Conservation (phyloP, 225 moss, liverwort and hornwort species). For the Sphagnum contortum region DNA sequence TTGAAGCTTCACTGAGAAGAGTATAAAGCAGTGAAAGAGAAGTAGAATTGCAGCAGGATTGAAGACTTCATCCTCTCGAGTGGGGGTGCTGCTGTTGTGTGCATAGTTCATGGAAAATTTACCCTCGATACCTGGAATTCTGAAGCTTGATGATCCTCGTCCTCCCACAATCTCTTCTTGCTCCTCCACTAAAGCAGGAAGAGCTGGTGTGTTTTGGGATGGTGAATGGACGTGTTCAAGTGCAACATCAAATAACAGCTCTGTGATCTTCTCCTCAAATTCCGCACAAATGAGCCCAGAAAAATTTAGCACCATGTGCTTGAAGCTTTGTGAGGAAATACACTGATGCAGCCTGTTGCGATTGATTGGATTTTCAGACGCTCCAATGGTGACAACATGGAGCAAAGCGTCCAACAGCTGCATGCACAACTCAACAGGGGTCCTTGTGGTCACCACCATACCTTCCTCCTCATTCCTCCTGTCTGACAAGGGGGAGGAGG, state of each 20-base stretch:
- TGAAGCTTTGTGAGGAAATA: constrained; percentile 62
- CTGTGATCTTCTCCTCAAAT: constrained; percentile 59
- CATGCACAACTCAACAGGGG: constrained; percentile 12
- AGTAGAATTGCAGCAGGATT: constrained; percentile 75
- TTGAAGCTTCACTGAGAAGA: constrained; percentile 53
- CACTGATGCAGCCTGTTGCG: constrained; percentile 68
- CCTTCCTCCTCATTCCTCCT: no score
- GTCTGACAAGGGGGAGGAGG: no score
- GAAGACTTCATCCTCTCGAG: constrained; percentile 34
- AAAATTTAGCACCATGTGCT: constrained; percentile 33
- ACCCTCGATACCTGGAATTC: constrained; percentile 22
- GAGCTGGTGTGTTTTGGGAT: constrained; percentile 26
- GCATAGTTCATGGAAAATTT: constrained; percentile 9
- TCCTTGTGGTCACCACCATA: neutral
- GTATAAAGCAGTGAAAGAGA: constrained; percentile 50
- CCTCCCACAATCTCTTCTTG: neutral
- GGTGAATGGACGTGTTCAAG: constrained; percentile 53
- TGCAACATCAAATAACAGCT: constrained; percentile 61
- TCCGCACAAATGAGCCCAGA: constrained; percentile 49
- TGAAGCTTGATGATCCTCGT: constrained; percentile 24
- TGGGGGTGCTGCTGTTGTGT: neutral
- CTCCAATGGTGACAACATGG: constrained; percentile 64
- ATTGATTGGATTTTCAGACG: constrained; percentile 46
- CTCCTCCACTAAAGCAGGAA: constrained; percentile 26
- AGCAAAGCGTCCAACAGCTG: constrained; percentile 70